These are phyloP conservation scores for Barnettozyma salicaria DNA, from an alignment of 805 yeast genomes.

Conservation along the genomic window DNA sequence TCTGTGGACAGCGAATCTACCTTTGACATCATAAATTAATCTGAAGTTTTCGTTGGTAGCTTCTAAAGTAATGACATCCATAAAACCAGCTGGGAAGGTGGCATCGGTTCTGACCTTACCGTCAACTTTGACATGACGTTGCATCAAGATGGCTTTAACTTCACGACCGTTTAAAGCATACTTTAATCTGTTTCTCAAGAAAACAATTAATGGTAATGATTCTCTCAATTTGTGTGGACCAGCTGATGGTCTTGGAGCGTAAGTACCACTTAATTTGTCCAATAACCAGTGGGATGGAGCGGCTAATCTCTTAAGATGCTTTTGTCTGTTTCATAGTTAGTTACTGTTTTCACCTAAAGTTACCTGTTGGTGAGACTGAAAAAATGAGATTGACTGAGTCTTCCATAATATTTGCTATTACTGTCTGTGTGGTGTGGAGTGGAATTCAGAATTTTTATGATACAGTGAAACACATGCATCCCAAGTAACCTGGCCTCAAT, in stretches of 20 bases:
- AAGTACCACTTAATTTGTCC: slow-evolving; percentile 99
- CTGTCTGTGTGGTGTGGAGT: too few relatives aligned
- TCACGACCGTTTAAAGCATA: slow-evolving; percentile 99
- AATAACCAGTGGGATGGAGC: slow-evolving; percentile 99
- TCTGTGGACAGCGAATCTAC: slow-evolving; percentile 99
- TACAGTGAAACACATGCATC: too few relatives aligned
- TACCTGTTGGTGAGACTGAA: too few relatives aligned
- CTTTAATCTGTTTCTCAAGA: slow-evolving; percentile 97
- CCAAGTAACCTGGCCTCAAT: too few relatives aligned
- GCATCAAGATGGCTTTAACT: slow-evolving; percentile 97
- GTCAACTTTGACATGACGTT: slow-evolving; percentile 97
- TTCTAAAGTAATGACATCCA: slow-evolving; percentile 96
- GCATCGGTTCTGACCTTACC: slow-evolving; percentile 99
- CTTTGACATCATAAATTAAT: slow-evolving; percentile 96
- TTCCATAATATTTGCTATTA: too few relatives aligned
- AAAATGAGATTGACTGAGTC: too few relatives aligned
- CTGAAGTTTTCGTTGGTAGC: slow-evolving; percentile 99
- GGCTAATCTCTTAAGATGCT: slow-evolving; percentile 99
- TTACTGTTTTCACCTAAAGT: too few relatives aligned
- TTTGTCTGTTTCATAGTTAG: slow-evolving; percentile 58
- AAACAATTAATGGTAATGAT: slow-evolving; percentile 93
- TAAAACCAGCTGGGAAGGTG: slow-evolving; percentile 99
- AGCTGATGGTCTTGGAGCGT: slow-evolving; percentile 99
- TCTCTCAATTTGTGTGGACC: slow-evolving; percentile 99
- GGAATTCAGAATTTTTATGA: too few relatives aligned